Evolutionary conservation across 2,329 filamentous ascomycete genomes (phyloP).

Genomic region (Phialemoniopsis sp.): DNA sequence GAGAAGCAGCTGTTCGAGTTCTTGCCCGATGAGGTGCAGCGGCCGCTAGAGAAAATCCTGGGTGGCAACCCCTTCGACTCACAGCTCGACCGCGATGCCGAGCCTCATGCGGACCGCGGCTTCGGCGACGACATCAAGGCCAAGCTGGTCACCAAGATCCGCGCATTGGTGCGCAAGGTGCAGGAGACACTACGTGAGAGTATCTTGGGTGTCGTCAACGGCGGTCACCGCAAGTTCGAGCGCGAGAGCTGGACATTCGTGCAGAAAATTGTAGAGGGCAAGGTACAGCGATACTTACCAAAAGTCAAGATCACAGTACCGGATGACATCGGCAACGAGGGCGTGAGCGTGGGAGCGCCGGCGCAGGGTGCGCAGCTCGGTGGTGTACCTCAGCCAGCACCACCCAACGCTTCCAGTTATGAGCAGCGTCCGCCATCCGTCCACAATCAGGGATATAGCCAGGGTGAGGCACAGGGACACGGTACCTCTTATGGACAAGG

Average conservation of each 20-base stretch:
- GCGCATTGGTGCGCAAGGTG: conserved; percentile 35
- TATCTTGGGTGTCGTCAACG: conserved; percentile 38
- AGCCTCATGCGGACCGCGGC: conserved; percentile 25
- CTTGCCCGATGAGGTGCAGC: conserved; percentile 36
- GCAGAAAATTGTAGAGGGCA: conserved; percentile 37
- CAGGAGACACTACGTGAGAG: conserved; percentile 39
- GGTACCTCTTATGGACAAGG: too few relatives aligned
- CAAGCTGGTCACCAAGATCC: conserved; percentile 39
- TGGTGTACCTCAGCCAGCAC: too few relatives aligned
- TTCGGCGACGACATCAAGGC: conserved; percentile 37
- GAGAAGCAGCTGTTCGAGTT: conserved; percentile 41
- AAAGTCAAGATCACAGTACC: conserved; percentile 39
- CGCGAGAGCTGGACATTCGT: conserved; percentile 40
- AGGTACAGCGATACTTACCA: conserved; percentile 40
- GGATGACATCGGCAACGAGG: conserved; percentile 42
- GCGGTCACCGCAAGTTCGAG: conserved; percentile 42
- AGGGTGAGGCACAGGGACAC: too few relatives aligned
- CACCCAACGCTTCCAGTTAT: too few relatives aligned
- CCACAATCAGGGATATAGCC: too few relatives aligned
- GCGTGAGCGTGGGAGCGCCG: conserved; percentile 35
- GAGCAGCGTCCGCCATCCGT: too few relatives aligned
- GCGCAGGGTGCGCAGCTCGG: too few relatives aligned
- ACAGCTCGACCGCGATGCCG: conserved; percentile 31
- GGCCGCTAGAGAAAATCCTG: conserved; percentile 39
- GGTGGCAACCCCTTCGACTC: conserved; percentile 41